Base-by-base conservation (phyloP, 2,329 filamentous ascomycete species). In the Xylariaceae sp. region DNA sequence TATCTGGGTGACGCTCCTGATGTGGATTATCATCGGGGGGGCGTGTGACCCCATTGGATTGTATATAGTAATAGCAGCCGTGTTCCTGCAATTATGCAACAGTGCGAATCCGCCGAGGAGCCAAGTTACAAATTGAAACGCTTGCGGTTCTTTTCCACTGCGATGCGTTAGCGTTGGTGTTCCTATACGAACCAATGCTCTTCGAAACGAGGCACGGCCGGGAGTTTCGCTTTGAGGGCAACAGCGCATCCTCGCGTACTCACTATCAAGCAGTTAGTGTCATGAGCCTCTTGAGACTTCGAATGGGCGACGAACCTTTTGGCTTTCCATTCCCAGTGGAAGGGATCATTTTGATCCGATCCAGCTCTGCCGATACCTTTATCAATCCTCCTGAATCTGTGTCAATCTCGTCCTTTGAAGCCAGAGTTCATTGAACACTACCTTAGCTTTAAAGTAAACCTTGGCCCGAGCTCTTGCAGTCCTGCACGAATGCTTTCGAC, bases 251-350 rank as follows among this genome's bases (percentile, higher is more conserved):
- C 34, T 5, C 3, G 7, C 4, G 9, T 13, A 38, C 34, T 38
- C 34, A 38, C 34, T 38, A 9, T 38, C 34, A 10, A 38, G 10
- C 16, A 16, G 34, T 38, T 38, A 38, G 34, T 38, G 16, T 38
- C 34, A 16, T 10, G 4, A 16, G 10, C 34, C 4, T 14, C 9
- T 14, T 10, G 34, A 5, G 34, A 7, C 22, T 28, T 7, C 34
- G 34, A 38, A 14, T 38, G 16, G 16, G 34, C 16, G 10, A 38
- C 34, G 9, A 38, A 38, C 34, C 34, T 95, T 68, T 86, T 85
- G 11, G 89, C 88, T 75, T 96, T 95, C 94, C 94, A 99, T 69
- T 97, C 84, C 93, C 94, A 97, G 67, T 96, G 89, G 61, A 90
- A 82, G 36, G 90, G 90, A 70, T 87, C 75, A 70, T 84, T 76